These are phyloP conservation scores for Trichoderma hamatum DNA, from an alignment of 2,329 filamentous ascomycete species.

Conservation along the genomic window DNA sequence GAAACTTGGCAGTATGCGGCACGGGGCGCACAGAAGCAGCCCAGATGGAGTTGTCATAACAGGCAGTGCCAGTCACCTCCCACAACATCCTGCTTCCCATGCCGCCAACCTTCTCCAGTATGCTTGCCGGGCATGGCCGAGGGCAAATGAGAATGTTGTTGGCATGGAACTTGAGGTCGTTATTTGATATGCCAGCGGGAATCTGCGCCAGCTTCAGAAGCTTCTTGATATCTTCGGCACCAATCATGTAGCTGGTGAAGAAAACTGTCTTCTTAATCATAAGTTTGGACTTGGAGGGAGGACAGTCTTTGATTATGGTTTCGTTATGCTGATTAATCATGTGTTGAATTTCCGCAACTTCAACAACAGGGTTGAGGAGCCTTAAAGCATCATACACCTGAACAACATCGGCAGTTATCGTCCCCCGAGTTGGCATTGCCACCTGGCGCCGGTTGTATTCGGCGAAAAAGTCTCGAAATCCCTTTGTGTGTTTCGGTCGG, in stretches of 20 bases:
- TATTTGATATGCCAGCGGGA: slow-evolving; percentile 62
- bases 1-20: slow-evolving; percentile 65
- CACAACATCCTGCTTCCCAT: slow-evolving; percentile 82
- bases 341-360: slow-evolving; percentile 82
- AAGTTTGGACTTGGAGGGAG: slow-evolving; percentile 51
- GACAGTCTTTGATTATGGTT: slow-evolving; percentile 41
- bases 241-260: slow-evolving; percentile 90
- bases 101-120: slow-evolving; percentile 83
- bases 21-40: slow-evolving; percentile 78
- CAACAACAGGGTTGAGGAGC: slow-evolving; percentile 73
- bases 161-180: slow-evolving; percentile 78
- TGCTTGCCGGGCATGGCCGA: slow-evolving; percentile 69
- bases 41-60: slow-evolving; percentile 82
- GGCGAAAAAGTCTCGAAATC: slow-evolving; percentile 82
- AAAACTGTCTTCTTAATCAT: slow-evolving; percentile 85
- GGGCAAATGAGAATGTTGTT: slow-evolving; percentile 92
- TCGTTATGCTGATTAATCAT: slow-evolving; percentile 88
- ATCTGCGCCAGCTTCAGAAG: slow-evolving; percentile 71
- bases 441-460: slow-evolving; percentile 69
- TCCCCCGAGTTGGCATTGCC: slow-evolving; percentile 57
- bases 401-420: slow-evolving; percentile 78
- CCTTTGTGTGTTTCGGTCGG: slow-evolving; percentile 68
- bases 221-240: slow-evolving; percentile 68
- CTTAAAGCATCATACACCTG: slow-evolving; percentile 79
- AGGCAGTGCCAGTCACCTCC: slow-evolving; percentile 77